These are phyloP conservation scores for Calonectria hongkongensis DNA, from an alignment of 2,329 filamentous ascomycete genomes.

Conservation along the genomic window DNA sequence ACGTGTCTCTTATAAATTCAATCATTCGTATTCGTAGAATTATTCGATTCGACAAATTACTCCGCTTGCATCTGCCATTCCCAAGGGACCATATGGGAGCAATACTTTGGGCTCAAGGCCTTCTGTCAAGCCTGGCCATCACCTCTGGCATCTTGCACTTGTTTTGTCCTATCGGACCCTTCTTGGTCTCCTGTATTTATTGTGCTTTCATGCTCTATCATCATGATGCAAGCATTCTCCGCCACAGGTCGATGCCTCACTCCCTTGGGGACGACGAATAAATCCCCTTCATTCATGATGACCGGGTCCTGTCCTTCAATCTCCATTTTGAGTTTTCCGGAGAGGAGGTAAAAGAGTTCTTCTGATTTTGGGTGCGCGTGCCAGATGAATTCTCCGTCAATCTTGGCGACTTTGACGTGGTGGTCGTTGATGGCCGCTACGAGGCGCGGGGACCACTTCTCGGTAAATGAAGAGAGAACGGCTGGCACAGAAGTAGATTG, in stretches of 20 bases:
- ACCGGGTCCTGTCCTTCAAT: conserved; percentile 56
- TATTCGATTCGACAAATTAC: too few relatives aligned
- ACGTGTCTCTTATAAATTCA: too few relatives aligned
- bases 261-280: conserved; percentile 61
- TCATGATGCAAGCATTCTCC: conserved; percentile 60
- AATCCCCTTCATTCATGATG: conserved; percentile 57
- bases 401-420: conserved; percentile 63
- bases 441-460: conserved; percentile 57
- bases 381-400: conserved; percentile 63
- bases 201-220: conserved; percentile 61
- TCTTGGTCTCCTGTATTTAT: conserved; percentile 56
- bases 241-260: conserved; percentile 62
- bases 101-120: too few relatives aligned
- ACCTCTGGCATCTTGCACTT: conserved; percentile 42
- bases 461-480: conserved; percentile 54
- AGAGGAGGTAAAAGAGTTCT: conserved; percentile 63
- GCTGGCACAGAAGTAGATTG: conserved; percentile 51
- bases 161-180: conserved; percentile 50
- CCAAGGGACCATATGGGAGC: too few relatives aligned
- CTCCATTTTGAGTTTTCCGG: conserved; percentile 59
- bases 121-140: neutral
- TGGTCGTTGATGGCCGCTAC: conserved; percentile 60
- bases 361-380: conserved; percentile 64
- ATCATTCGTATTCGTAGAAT: too few relatives aligned
- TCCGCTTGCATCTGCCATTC: too few relatives aligned